These are phyloP conservation scores for Coemansia aciculifera DNA, from an alignment of 192 early-diverging fungal species.

Conservation along the genomic window DNA sequence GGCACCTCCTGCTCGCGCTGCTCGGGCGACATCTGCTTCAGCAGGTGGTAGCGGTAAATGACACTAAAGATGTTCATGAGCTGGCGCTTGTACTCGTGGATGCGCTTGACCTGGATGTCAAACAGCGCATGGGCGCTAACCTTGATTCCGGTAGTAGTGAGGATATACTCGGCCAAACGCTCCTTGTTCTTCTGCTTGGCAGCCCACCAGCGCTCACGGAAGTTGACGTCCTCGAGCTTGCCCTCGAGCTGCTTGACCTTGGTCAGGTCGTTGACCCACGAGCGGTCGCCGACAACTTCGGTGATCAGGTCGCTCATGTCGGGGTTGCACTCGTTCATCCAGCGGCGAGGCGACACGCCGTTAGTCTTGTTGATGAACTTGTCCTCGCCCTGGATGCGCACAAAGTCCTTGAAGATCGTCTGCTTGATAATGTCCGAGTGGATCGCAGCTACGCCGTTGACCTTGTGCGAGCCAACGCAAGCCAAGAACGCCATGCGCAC, in stretches of 20 bases:
- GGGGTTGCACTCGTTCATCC: conserved; percentile 97
- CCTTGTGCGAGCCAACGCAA: conserved; percentile 88
- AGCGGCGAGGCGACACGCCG: conserved; percentile 94
- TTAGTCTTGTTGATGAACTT: conserved; percentile 98
- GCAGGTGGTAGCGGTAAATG: conserved; percentile 86
- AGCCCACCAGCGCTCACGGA: conserved; percentile 84
- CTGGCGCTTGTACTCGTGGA: conserved; percentile 99
- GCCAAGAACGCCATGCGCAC: conserved; percentile 98
- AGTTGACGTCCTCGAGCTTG: conserved; percentile 63
- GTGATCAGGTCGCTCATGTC: conserved; percentile 79
- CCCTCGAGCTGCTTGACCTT: conserved; percentile 66
- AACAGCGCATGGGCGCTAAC: conserved; percentile 90
- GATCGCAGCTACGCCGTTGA: conserved; percentile 94
- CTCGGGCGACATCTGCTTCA: conserved; percentile 76
- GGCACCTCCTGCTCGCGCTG: conserved; percentile 61
- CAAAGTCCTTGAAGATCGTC: conserved; percentile 88
- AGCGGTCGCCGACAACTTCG: conserved; percentile 68
- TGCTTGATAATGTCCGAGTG: conserved; percentile 82
- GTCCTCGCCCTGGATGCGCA: conserved; percentile 77
- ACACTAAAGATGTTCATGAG: conserved; percentile 97
- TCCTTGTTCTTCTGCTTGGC: conserved; percentile 92
- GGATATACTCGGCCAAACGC: conserved; percentile 84
- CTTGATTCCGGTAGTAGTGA: conserved; percentile 63
- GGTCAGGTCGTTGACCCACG: conserved; percentile 78
- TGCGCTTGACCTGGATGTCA: conserved; percentile 97